Evolutionary conservation across 257 asterid species (phyloP).

Genomic region (Coffea eugenioides): DNA sequence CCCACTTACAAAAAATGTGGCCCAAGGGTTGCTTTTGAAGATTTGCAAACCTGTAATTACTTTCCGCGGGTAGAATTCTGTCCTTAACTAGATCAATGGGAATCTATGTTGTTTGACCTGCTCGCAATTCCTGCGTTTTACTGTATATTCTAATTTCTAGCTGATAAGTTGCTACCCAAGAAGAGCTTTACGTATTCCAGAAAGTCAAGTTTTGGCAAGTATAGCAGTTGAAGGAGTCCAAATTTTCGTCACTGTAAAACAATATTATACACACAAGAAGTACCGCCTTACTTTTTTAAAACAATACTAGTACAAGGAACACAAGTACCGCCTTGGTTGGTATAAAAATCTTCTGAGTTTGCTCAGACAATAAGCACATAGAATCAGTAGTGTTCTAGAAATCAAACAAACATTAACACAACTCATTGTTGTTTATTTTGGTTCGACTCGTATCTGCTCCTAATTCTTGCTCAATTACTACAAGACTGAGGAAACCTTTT

Average conservation of each 20-base stretch:
- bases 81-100: neutral
- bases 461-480: neutral
- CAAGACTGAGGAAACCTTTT: neutral
- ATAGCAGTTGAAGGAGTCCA: neutral
- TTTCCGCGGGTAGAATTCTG: neutral
- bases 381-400: too few relatives aligned
- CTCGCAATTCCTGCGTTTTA: neutral
- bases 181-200: neutral
- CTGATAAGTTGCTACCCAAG: neutral
- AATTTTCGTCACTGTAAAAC: neutral
- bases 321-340: too few relatives aligned
- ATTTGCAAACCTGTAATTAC: neutral
- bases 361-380: too few relatives aligned
- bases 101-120: neutral
- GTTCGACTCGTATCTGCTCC: too few relatives aligned
- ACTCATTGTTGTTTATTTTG: too few relatives aligned
- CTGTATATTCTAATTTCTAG: neutral
- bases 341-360: too few relatives aligned
- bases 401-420: too few relatives aligned
- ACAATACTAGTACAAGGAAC: too few relatives aligned
- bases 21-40: neutral
- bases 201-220: neutral
- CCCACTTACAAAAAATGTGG: neutral
- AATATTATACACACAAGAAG: neutral
- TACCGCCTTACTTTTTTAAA: too few relatives aligned